phyloP scores from a whole-genome alignment of 2,329 filamentous ascomycete species.

The Cryphonectria radicalis region DNA sequence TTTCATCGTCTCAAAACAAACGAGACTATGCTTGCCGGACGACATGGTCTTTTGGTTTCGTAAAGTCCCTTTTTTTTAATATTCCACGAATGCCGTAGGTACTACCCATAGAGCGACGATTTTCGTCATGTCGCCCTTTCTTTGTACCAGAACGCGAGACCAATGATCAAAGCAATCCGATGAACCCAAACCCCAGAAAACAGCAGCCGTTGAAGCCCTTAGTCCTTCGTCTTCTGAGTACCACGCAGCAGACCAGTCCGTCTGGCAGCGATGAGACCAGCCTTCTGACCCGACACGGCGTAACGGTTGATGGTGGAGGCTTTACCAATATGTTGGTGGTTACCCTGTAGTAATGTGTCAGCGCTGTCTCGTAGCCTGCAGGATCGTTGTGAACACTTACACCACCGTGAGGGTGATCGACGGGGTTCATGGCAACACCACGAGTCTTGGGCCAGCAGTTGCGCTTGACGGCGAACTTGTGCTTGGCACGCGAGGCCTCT shows the following conservation, averaged over 20 bases:
- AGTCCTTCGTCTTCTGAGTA: slow-evolving; percentile 99
- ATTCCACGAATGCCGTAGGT: slow-evolving; percentile 52
- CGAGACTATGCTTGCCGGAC: slow-evolving; percentile 16
- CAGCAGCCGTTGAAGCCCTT: slow-evolving; percentile 56
- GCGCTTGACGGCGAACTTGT: slow-evolving; percentile 99
- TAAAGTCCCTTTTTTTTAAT: slow-evolving; percentile 44
- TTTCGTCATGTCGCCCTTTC: slow-evolving; percentile 32
- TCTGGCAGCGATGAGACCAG: slow-evolving; percentile 99
- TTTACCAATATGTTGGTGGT: slow-evolving; percentile 99
- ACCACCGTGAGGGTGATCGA: slow-evolving; percentile 98
- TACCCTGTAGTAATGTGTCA: slow-evolving; percentile 70
- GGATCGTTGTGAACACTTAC: slow-evolving; percentile 49
- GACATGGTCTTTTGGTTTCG: slow-evolving; percentile 32
- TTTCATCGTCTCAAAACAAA: slow-evolving; percentile 3
- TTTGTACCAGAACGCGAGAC: slow-evolving; percentile 40
- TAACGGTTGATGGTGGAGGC: slow-evolving; percentile 99
- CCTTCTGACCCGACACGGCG: slow-evolving; percentile 98
- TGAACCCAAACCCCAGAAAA: slow-evolving; percentile 69
- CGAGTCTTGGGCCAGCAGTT: slow-evolving; percentile 99
- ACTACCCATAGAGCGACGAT: slow-evolving; percentile 29
- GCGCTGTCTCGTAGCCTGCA: slow-evolving; percentile 32
- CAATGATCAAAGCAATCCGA: slow-evolving; percentile 63
- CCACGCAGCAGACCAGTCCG: slow-evolving; percentile 99
- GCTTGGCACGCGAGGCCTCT: slow-evolving; percentile 99
- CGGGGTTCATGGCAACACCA: slow-evolving; percentile 99